Base-by-base conservation (phyloP, 805 yeast species). In the Candida nanaspora region DNA sequence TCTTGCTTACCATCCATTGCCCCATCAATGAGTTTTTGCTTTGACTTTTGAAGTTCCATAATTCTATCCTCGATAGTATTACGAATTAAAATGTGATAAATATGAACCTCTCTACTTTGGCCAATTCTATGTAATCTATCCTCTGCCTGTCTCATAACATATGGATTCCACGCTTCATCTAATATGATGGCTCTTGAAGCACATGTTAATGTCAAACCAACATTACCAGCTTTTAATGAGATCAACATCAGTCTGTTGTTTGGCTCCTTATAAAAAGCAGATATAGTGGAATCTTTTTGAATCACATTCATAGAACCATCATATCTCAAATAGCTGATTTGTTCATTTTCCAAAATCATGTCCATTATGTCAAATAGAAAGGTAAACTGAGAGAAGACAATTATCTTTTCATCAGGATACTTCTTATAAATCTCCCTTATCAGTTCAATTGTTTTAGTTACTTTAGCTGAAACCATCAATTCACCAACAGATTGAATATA, bases 91-190 rank as follows among this genome's bases (percentile, higher is more conserved):
- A 93, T 60, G 46, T 88, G 70, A 62, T 91, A 82, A 16, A 93
- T 83, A 45, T 62, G 68, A 11, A 93, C 98, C 31, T 81, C 82
- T 41, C 77, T 70, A 23, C 76, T 71, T 63, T 93, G 98, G 6
- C 98, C 96, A 46, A 93, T 87, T 59, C 98, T 75, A 63, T 93
- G 91, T 8, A 94, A 95, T 48, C 98, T 76, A 56, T 88, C 98
- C 74, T 86, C 86, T 0, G 98, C 98, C 64, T 93, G 98, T 37
- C 86, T 95, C 62, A 93, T 98, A 8, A 91, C 96, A 59, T 74
- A 93, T 2, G 98, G 98, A 56, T 93, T 93, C 98, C 98, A 93
- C 59, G 88, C 93, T 15, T 98, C 97, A 59, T 93, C 98, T 67
- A 86, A 72, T 11, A 93, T 74, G 35, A 93, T 78, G 11, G 89